phyloP scores from a whole-genome alignment of 345 rosid species.

The Arabidopsis suecica region DNA sequence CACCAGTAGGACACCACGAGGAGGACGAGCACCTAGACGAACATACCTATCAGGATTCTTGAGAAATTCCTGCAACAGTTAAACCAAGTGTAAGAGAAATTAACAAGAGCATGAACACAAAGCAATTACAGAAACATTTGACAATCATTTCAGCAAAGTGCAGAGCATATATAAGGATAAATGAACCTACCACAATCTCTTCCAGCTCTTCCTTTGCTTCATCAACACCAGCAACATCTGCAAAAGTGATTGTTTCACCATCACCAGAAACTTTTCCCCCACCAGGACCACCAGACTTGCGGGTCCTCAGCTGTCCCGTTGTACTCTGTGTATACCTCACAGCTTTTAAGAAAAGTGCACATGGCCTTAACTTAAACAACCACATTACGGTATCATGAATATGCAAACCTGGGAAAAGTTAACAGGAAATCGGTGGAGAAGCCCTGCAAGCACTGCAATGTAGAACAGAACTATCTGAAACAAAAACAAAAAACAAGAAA shows the following conservation, averaged over 20 bases:
- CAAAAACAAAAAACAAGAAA: conserved; percentile 26
- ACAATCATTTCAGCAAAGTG: neutral
- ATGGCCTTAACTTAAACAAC: conserved; percentile 12
- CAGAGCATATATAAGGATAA: conserved; percentile 14
- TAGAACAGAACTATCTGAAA: conserved; percentile 84
- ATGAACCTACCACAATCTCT: conserved; percentile 85
- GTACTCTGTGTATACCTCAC: conserved; percentile 56
- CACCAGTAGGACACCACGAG: conserved; percentile 96
- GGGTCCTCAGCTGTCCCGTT: conserved; percentile 79
- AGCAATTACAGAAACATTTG: conserved; percentile 18
- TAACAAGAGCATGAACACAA: conserved; percentile 36
- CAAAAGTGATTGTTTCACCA: conserved; percentile 82
- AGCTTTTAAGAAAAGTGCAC: conserved; percentile 22
- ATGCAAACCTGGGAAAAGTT: conserved; percentile 78
- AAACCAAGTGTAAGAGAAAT: conserved; percentile 41
- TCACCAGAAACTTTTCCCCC: conserved; percentile 69
- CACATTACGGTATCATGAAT: neutral
- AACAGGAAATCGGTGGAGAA: conserved; percentile 72
- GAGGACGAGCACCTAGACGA: conserved; percentile 97
- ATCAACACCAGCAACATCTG: conserved; percentile 98
- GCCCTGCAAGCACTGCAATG: conserved; percentile 81
- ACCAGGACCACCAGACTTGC: conserved; percentile 70
- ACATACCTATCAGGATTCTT: conserved; percentile 87
- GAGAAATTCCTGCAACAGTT: conserved; percentile 78
- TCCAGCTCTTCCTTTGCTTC: conserved; percentile 99